These are phyloP conservation scores for Kokia cookei DNA, from an alignment of 441 rosid genomes.

Conservation along the genomic window DNA sequence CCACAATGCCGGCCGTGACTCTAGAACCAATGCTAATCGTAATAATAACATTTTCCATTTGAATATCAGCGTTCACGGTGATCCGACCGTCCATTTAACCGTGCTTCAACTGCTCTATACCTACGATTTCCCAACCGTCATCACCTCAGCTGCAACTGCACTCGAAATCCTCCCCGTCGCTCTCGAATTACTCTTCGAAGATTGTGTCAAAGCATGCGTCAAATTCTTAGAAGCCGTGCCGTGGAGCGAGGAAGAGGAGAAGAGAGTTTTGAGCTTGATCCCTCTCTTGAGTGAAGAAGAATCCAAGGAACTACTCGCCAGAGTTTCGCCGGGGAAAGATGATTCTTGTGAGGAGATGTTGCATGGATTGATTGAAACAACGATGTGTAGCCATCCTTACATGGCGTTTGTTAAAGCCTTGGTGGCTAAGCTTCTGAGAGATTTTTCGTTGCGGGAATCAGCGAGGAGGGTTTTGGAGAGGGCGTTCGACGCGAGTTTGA, in stretches of 20 bases:
- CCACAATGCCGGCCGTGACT: neutral
- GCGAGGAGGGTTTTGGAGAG: constrained; percentile 51
- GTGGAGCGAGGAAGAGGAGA: constrained; percentile 69
- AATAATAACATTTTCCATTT: neutral
- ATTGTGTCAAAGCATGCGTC: constrained; percentile 38
- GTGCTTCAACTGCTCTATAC: constrained; percentile 47
- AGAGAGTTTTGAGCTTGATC: constrained; percentile 33
- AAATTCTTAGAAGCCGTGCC: constrained; percentile 59
- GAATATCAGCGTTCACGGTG: constrained; percentile 21
- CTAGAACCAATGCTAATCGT: neutral
- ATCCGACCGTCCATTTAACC: constrained; percentile 18
- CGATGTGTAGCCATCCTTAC: constrained; percentile 42
- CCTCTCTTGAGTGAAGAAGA: constrained; percentile 45
- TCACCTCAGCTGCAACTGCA: constrained; percentile 32
- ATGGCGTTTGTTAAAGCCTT: constrained; percentile 63
- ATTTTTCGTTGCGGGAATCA: constrained; percentile 40
- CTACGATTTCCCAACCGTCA: constrained; percentile 28
- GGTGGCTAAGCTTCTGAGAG: constrained; percentile 59
- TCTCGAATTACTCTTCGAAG: constrained; percentile 52
- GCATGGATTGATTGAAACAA: constrained; percentile 39
- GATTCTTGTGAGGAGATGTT: constrained; percentile 57
- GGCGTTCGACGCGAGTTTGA: constrained; percentile 47
- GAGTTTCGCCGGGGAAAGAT: constrained; percentile 27
- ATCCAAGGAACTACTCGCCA: constrained; percentile 38
- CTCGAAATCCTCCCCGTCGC: constrained; percentile 58